Base-by-base conservation (phyloP, 2,329 filamentous ascomycete species). In the Arthrocladium fulminans region DNA sequence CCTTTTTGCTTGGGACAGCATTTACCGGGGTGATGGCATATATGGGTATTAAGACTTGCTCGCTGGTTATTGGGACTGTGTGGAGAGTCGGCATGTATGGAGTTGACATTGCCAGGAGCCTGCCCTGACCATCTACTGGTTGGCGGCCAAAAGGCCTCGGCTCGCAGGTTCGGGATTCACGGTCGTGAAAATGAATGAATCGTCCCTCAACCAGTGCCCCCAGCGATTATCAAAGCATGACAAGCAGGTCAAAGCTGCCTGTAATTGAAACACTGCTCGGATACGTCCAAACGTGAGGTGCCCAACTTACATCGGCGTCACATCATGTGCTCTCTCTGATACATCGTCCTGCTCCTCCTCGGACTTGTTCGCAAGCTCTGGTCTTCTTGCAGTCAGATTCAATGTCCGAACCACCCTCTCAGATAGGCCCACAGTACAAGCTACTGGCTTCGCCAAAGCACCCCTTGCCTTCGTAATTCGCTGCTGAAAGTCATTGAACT, bases 1-100 rank as follows among this genome's bases (percentile, higher is more conserved):
- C 56, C 2, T 30, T 58, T 15, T 23, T 58, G n/a, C 47, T 56
- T n/a, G 53, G 53, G 2, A 50, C 42, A 12, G 50, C 48, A 2
- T 49, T 42, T 12, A 27, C 54, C 35, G 48, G 40, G 27, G 40
- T 32, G 24, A 43, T 44, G 13, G 47, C 35, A 6, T 56, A 48
- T 47, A 24, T 56, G 7, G 51, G 52, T 7, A 35, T 53, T 15
- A 55, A 46, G 38, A 37, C 47, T 12, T 38, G 20, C 8, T 3
- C 42, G 4, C 24, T 39, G 13, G 34, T 47, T 23, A 34, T 13
- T 24, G 29, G 30, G 12, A 19, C 4, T 3, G 13, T 39, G 12
- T 47, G 44, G 44, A 38, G 34, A 25, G 32, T 23, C 5, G 44
- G 44, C 5, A 39, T 7, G n/a, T 15, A 15, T 25, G 34, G 23